Conservation (phyloP, 177 flowering plant species). For the Tripterygium wilfordii region DNA sequence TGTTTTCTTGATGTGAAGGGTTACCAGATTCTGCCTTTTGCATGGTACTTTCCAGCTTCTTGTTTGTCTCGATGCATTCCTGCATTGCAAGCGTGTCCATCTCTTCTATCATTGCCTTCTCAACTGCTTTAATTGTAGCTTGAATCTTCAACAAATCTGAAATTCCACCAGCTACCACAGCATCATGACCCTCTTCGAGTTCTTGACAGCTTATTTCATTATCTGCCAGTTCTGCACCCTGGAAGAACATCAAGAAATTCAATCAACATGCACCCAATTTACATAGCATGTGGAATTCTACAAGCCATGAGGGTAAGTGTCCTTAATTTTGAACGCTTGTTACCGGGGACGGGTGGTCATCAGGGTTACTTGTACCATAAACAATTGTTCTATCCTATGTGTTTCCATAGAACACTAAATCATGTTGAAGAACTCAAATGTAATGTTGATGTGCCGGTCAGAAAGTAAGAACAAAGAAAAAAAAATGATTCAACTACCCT, state of each 20-base stretch:
- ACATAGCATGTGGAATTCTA: too few species aligned
- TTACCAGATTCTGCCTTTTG: constrained; percentile 26
- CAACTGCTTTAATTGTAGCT: constrained; percentile 48
- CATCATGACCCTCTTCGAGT: constrained; percentile 11
- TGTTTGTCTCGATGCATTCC: constrained; percentile 19
- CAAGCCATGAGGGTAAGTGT: too few species aligned
- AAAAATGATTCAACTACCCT: too few species aligned
- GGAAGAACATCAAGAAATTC: not conserved
- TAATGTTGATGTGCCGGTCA: too few species aligned
- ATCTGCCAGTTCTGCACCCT: constrained; percentile 20
- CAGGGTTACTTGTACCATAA: too few species aligned
- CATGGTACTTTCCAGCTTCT: constrained; percentile 24
- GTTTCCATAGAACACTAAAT: too few species aligned
- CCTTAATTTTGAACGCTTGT: too few species aligned
- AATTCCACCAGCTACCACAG: constrained; percentile 21
- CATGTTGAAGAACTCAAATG: too few species aligned
- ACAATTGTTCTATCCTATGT: too few species aligned
- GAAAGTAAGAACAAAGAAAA: too few species aligned
- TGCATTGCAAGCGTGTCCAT: too few species aligned
- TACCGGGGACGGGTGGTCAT: too few species aligned
- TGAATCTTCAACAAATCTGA: constrained; percentile 53
- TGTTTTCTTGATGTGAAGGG: constrained; percentile 10
- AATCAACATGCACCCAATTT: not conserved
- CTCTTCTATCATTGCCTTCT: constrained; percentile 39
- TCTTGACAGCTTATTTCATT: constrained; percentile 13